Evolutionary conservation across 441 rosid species (phyloP).

Genomic region (Kokia cookei): DNA sequence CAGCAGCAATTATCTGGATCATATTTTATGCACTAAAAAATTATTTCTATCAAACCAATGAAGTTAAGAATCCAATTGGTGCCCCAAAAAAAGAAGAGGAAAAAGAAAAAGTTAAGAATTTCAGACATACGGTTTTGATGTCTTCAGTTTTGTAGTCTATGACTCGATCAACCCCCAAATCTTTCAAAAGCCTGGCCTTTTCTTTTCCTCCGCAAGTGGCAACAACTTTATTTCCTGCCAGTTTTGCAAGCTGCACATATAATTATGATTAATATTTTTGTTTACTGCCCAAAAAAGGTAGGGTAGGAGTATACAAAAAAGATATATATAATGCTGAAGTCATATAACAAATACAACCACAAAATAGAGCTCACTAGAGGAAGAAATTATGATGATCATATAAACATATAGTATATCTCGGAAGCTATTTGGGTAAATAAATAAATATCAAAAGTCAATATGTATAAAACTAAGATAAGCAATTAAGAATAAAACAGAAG

Average conservation of each 20-base stretch:
- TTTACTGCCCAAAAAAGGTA: background rate
- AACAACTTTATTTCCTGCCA: slow-evolving; percentile 81
- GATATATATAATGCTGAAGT: background rate
- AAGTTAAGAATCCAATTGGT: background rate
- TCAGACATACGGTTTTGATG: slow-evolving; percentile 61
- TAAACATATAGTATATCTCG: background rate
- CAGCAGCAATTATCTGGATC: background rate
- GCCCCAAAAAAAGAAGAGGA: background rate
- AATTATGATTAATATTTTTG: slow-evolving; percentile 3
- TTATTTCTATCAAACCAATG: background rate
- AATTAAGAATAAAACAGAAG: background rate
- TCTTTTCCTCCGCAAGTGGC: slow-evolving; percentile 95
- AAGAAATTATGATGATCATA: background rate
- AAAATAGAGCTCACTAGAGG: background rate
- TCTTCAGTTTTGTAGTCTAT: slow-evolving; percentile 84
- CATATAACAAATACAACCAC: background rate
- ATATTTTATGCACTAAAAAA: background rate
- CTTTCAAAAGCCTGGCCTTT: slow-evolving; percentile 79
- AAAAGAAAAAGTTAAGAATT: background rate
- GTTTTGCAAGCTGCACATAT: slow-evolving; percentile 74
- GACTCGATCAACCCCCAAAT: slow-evolving; percentile 78
- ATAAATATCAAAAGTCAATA: background rate
- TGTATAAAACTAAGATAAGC: background rate
- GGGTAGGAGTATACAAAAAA: background rate
- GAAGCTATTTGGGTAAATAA: background rate